Evolutionary conservation across 345 rosid species (phyloP), one percentile per base, ranked within the genome.

Genomic region (Lumnitzera littorea): DNA sequence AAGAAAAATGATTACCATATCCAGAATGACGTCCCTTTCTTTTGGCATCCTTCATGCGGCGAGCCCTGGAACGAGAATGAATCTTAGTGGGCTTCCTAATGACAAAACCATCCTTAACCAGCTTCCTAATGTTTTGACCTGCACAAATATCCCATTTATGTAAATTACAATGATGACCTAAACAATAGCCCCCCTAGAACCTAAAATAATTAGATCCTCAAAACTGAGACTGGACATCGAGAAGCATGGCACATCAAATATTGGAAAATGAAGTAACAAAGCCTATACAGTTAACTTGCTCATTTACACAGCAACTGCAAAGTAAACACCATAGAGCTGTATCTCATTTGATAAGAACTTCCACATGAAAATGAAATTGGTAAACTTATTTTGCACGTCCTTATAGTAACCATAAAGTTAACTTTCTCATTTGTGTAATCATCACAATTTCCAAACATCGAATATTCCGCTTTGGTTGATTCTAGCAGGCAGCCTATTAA

Each of bases 21-120:
- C 98, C 98, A 69, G 98, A 80, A 76, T 92, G 98, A 23, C 98
- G 94, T 0, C 98, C 98, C 79, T 92, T 92, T 54, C 85, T 84
- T 74, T 89, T 92, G 24, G 98, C 98, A 57, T 80, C 87, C 67
- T 84, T 89, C 90, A 87, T 73, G 0, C 84, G 83, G 0, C 98
- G 84, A 0, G 98, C 98, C 57, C 97, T 89, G 2, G 98, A 78
- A 0, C 96, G 91, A 24, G 98, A 92, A 71, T 92, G 98, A 53
- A 92, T 92, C 88, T 92, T 89, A 0, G 98, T 89, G 61, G 97
- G 98, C 72, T 90, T 92, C 82, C 89, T 87, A 73, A 92, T 92
- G 72, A 92, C 82, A 71, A 89, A 91, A 24, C 98, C 98, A 82
- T 91, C 96, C 75, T 87, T 91, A 57, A 91, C 96, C 62, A 89